These are phyloP conservation scores for Cajanus cajan DNA, from an alignment of 306 rosid species.

Conservation along the genomic window DNA sequence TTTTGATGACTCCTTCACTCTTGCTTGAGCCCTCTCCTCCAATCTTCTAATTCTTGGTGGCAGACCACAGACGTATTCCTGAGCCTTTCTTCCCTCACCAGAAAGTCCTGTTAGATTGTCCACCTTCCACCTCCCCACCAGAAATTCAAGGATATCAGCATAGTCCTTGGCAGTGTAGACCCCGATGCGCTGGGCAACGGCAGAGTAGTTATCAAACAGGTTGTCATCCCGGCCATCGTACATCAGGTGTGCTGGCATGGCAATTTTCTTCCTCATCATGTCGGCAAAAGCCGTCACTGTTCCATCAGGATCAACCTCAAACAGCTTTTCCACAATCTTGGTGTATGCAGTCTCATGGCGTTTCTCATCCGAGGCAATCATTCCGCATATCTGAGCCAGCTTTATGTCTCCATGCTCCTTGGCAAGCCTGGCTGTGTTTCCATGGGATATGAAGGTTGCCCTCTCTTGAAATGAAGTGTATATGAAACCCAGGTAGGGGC, in stretches of 20 bases:
- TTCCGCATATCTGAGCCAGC: constrained; percentile 87
- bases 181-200: constrained; percentile 82
- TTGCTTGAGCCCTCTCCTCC: constrained; percentile 78
- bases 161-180: constrained; percentile 90
- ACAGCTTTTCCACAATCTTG: constrained; percentile 80
- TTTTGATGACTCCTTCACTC: constrained; percentile 51
- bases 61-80: constrained; percentile 74
- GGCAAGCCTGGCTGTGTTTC: constrained; percentile 95
- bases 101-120: constrained; percentile 68
- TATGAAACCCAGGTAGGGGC: constrained; percentile 86
- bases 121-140: constrained; percentile 89
- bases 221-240: constrained; percentile 76
- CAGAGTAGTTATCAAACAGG: constrained; percentile 72
- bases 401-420: constrained; percentile 78
- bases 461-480: constrained; percentile 94
- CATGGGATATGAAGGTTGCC: constrained; percentile 90
- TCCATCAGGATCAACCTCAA: constrained; percentile 84
- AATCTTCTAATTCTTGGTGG: constrained; percentile 83
- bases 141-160: constrained; percentile 83
- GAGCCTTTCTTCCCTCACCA: constrained; percentile 74
- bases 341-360: constrained; percentile 95
- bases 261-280: constrained; percentile 91
- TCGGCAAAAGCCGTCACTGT: constrained; percentile 76
- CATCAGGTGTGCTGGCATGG: constrained; percentile 95
- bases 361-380: constrained; percentile 87